A percentile compares a stretch with the other conserved stretches of the same genome.
phyloP scores from a whole-genome alignment of 768 basidiomycete genomes.

The Rhodosporidiobolus sp. region DNA sequence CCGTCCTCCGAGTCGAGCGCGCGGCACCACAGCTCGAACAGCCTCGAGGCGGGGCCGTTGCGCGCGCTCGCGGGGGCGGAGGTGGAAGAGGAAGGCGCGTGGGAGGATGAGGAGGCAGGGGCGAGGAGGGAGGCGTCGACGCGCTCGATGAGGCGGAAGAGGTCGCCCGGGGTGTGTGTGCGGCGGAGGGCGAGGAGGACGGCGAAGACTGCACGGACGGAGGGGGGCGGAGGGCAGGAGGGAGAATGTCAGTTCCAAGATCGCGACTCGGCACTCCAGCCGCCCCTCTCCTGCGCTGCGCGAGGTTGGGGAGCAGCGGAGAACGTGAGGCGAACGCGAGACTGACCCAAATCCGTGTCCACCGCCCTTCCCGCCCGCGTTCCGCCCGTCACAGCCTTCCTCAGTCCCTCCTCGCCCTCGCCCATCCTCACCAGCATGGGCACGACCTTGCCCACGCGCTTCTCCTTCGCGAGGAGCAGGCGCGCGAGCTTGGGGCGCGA shows the following conservation, averaged over 20 bases:
- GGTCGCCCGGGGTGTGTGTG: conserved; percentile 76
- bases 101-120: not conserved
- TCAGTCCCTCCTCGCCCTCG: conserved; percentile 79
- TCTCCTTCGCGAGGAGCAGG: conserved; percentile 82
- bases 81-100: not conserved
- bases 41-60: conserved; percentile 54
- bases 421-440: conserved; percentile 91
- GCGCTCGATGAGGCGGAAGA: conserved; percentile 86
- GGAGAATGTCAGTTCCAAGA: no score
- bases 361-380: not conserved
- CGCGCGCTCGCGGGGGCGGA: not conserved
- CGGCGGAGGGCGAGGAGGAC: conserved; percentile 84
- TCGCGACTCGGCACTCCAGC: no score
- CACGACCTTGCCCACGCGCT: conserved; percentile 83
- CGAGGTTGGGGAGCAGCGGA: not conserved
- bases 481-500: conserved; percentile 77
- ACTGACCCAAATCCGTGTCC: conserved; percentile 84
- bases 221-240: no score
- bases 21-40: conserved; percentile 84
- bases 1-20: conserved; percentile 60
- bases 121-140: conserved; percentile 24
- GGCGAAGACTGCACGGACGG: conserved; percentile 69
- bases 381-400: conserved; percentile 88
- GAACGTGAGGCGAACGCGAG: not conserved
- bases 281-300: no score